Evolutionary conservation across 371 early-diverging fungal species (phyloP), one percentile per base, ranked within the genome.

Genomic region (Rhizopus delemar): DNA sequence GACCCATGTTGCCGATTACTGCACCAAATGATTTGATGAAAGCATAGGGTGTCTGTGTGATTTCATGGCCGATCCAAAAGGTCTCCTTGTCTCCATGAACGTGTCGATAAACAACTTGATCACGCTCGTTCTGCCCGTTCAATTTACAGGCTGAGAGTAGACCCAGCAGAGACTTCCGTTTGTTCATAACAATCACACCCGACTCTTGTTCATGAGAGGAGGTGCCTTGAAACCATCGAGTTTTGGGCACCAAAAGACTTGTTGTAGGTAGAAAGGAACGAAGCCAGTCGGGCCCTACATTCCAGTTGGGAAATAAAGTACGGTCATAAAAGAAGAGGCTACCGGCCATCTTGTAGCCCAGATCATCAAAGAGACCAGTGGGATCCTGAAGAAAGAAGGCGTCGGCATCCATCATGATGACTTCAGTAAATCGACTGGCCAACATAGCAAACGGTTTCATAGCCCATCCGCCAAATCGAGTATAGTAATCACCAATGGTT

Each of bases 351-450:
- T 59, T 52, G 60, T 81, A 88, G 1, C 73, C 78, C 4, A 64
- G 53, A 41, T 77, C 75, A 0, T 73, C 57, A 59, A 84, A 82
- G n/a, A 86, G 50, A 0, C 50, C 28, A 1, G 62, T 67, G 3
- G 89, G 89, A n/a, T 77, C 58, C 57, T 83, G 78, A 33, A 89
- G 59, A 62, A 86, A 88, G 43, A 83, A 71, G n/a, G 65, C 84
- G 41, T 90, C 90, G 1, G 88, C 85, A 66, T 90, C 88, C 51
- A 87, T 63, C 45, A 88, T 70, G 51, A 90, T 80, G 4, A 80
- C 69, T 36, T 86, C 80, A 9, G 64, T 65, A 57, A 89, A 89
- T 3, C 53, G 59, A 3, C 86, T 85, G 0, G 81, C 83, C 45
- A 88, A 62, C 39, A 88, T 77, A 0, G 80, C 71, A 68, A 75